These are phyloP conservation scores for Corylus avellana DNA, from an alignment of 306 rosid genomes.

Conservation along the genomic window DNA sequence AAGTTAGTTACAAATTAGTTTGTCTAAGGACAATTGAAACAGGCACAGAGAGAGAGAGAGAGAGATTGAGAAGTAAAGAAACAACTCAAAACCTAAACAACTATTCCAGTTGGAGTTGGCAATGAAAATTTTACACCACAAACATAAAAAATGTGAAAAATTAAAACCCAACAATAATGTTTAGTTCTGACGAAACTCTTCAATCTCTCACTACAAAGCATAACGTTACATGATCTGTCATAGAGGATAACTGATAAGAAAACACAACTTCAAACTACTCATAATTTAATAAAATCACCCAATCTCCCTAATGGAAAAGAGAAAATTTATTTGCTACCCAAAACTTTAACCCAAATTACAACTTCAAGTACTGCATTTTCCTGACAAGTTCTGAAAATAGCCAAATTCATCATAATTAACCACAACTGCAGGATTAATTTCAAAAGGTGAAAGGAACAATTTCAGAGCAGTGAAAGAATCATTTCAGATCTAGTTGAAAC, in stretches of 20 bases:
- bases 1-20: neutral
- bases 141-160: neutral
- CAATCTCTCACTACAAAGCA: neutral
- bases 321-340: neutral
- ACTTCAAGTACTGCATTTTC: neutral
- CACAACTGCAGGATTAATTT: conserved; percentile 5
- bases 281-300: neutral
- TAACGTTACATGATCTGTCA: neutral
- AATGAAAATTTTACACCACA: conserved; percentile 16
- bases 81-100: conserved; percentile 9
- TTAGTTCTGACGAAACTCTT: neutral
- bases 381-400: neutral
- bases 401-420: conserved; percentile 10
- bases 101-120: conserved; percentile 12
- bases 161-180: neutral
- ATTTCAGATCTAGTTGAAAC: conserved; percentile 35
- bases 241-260: neutral
- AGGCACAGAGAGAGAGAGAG: neutral
- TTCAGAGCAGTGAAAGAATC: conserved; percentile 3
- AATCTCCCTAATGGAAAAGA: conserved; percentile 8
- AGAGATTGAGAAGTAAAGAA: neutral
- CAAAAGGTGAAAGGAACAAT: conserved; percentile 6
- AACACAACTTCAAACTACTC: neutral
- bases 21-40: neutral
- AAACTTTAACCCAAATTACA: neutral